phyloP scores from a whole-genome alignment of 805 yeast species.

The Yamadazyma olivae region DNA sequence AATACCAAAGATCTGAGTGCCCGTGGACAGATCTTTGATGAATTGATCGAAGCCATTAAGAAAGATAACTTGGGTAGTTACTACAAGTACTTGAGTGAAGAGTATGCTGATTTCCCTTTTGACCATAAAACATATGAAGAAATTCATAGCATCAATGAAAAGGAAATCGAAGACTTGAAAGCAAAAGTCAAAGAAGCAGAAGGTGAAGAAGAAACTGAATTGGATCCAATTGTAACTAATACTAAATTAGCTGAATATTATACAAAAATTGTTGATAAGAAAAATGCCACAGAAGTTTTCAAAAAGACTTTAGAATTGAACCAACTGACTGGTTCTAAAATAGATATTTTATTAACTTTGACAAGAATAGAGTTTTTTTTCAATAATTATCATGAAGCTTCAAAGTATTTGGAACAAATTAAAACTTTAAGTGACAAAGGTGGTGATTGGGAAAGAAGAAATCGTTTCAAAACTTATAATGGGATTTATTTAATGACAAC shows the following conservation, averaged over 20 bases:
- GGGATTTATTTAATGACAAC: constrained; percentile 84
- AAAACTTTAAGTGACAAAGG: constrained; percentile 85
- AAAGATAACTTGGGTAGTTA: constrained; percentile 75
- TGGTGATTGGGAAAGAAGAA: constrained; percentile 99
- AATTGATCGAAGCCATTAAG: constrained; percentile 53
- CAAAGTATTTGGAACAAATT: constrained; percentile 70
- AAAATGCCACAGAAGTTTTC: constrained; percentile 63
- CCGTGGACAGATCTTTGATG: constrained; percentile 37
- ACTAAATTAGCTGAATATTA: constrained; percentile 84
- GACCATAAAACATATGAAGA: constrained; percentile 57
- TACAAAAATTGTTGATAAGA: constrained; percentile 77
- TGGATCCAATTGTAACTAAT: constrained; percentile 75
- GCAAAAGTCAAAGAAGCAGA: constrained; percentile 51
- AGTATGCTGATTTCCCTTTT: constrained; percentile 44
- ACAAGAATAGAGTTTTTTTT: constrained; percentile 88
- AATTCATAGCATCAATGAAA: constrained; percentile 53
- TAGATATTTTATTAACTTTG: constrained; percentile 79
- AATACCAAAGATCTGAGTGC: constrained; percentile 30
- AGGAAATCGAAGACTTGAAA: constrained; percentile 51
- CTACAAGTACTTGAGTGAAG: constrained; percentile 57
- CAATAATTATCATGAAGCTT: constrained; percentile 68
- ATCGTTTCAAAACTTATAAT: constrained; percentile 85
- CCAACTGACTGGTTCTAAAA: constrained; percentile 85
- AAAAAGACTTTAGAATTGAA: constrained; percentile 74
- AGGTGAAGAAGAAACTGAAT: constrained; percentile 80